Base-by-base conservation (phyloP, 768 basidiomycete species). In the Podaxis sp. region DNA sequence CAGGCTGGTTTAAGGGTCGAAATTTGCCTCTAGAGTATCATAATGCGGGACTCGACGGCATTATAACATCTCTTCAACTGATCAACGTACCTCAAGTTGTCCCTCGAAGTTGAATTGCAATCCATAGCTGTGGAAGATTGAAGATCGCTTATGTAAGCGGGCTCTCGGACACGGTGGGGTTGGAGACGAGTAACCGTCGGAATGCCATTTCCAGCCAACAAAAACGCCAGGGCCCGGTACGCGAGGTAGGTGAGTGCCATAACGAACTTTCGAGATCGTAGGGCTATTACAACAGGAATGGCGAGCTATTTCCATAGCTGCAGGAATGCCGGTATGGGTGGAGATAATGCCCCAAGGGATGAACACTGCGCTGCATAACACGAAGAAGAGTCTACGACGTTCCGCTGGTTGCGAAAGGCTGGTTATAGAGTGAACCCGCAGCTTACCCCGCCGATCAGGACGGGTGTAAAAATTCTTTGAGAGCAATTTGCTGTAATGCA, bases 111-210 rank as follows among this genome's bases (percentile, higher is more conserved):
- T 46, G 7, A 19, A 41, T 17, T 17, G 12, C 40, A 8, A 13
- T 17, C 3, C 12, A 9, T 47, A n/a, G 9, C 24, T 13, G 11
- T 15, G 12, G 11, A 22, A 37, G 15, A 33, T 41, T 40, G 38
- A 4, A 11, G 57, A 59, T 50, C 37, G 4, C 33, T 33, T 37
- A 59, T 13, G 33, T 38, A 51, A 59, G 19, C 49, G 17, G 22
- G 12, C 12, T 12, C 25, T 50, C 33, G 8, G 25, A 50, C 38
- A 50, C 22, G 4, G 19, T 57, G 25, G 19, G 19, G 33, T 29
- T 41, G 50, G 59, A 60, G 51, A 53, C 59, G 59, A 38, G 59
- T 60, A 60, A 60, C 15, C 24, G 37, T 56, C 19, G 27, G 37
- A 19, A 4, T 50, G 46, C 46, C 57, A 58, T 19, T 49, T 27